phyloP scores from a whole-genome alignment of 257 asterid genomes.

The Eustoma russellianum region DNA sequence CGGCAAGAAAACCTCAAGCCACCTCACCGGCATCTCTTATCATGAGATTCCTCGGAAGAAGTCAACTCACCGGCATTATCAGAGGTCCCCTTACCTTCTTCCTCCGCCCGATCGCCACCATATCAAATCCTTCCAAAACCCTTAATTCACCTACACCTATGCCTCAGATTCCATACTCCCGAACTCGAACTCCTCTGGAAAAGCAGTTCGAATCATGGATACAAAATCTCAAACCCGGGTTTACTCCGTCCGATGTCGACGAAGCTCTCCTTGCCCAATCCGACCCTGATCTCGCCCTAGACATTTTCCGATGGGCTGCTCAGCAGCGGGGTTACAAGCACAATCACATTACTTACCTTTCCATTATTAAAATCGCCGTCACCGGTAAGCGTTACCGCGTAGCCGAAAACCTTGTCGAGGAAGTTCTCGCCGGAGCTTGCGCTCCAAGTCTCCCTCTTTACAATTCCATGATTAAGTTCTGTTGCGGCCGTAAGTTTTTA shows the following conservation, averaged over 20 bases:
- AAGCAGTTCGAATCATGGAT: slow-evolving; percentile 78
- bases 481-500: slow-evolving; percentile 55
- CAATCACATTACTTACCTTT: slow-evolving; percentile 48
- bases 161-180: slow-evolving; percentile 13
- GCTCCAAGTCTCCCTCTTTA: slow-evolving; percentile 43
- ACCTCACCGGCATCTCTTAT: not conserved
- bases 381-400: slow-evolving; percentile 58
- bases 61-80: slow-evolving; percentile 15
- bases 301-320: slow-evolving; percentile 93
- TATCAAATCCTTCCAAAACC: slow-evolving; percentile 15
- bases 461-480: slow-evolving; percentile 82
- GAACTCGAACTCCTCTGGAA: slow-evolving; percentile 56
- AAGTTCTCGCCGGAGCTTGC: slow-evolving; percentile 84
- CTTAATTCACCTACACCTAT: slow-evolving; percentile 15
- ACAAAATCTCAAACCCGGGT: slow-evolving; percentile 71
- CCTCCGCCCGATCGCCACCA: slow-evolving; percentile 30
- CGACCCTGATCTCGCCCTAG: slow-evolving; percentile 90
- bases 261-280: slow-evolving; percentile 55
- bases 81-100: slow-evolving; percentile 24
- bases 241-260: slow-evolving; percentile 64
- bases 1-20: not conserved
- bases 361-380: slow-evolving; percentile 55
- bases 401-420: slow-evolving; percentile 69
- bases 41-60: slow-evolving; percentile 12
- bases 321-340: slow-evolving; percentile 88